A percentile compares a stretch with the other conserved stretches of the same genome.
Evolutionary conservation across 495 filamentous ascomycete genomes (phyloP).

Genomic region (Penicillium bovifimosum): DNA sequence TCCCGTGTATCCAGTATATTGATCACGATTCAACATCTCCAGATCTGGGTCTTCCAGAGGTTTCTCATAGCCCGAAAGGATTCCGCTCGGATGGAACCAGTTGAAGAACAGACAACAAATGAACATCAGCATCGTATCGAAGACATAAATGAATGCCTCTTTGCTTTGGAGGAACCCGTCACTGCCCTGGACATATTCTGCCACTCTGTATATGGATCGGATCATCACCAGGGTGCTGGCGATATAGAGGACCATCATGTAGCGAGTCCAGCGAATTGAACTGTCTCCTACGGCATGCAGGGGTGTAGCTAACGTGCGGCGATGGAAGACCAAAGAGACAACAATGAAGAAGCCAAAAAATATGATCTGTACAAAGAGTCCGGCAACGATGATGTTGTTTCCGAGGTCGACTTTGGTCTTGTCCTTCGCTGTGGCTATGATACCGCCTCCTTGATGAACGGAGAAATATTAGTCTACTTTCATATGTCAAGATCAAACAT

Average conservation of each 20-base stretch:
- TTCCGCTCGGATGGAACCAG: constrained; percentile 18
- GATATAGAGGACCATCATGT: constrained; percentile 47
- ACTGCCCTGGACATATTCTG: constrained; percentile 56
- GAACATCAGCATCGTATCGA: constrained; percentile 15
- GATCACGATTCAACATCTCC: constrained; percentile 11
- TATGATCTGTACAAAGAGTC: constrained; percentile 39
- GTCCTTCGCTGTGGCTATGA: constrained; percentile 18
- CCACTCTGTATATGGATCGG: constrained; percentile 53
- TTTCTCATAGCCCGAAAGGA: constrained; percentile 1
- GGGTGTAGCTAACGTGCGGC: constrained; percentile 45
- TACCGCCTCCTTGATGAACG: constrained; percentile 35
- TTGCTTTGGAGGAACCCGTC: constrained; percentile 44
- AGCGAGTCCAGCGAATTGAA: constrained; percentile 39
- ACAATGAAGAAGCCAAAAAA: constrained; percentile 42
- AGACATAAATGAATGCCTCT: constrained; percentile 57
- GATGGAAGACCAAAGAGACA: constrained; percentile 34
- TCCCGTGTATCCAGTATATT: neutral
- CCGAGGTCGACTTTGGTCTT: constrained; percentile 29
- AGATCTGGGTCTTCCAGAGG: neutral
- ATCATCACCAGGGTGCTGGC: constrained; percentile 52
- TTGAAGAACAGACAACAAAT: constrained; percentile 45
- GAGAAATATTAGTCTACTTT: neutral
- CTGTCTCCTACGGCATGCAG: constrained; percentile 6
- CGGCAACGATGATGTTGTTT: constrained; percentile 41
- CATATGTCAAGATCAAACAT: constrained; percentile 6